Percentiles rank a stretch among this genome's conserved stretches.
These are phyloP conservation scores for Nemania abortiva DNA, from an alignment of 2,329 filamentous ascomycete species.

Conservation along the genomic window DNA sequence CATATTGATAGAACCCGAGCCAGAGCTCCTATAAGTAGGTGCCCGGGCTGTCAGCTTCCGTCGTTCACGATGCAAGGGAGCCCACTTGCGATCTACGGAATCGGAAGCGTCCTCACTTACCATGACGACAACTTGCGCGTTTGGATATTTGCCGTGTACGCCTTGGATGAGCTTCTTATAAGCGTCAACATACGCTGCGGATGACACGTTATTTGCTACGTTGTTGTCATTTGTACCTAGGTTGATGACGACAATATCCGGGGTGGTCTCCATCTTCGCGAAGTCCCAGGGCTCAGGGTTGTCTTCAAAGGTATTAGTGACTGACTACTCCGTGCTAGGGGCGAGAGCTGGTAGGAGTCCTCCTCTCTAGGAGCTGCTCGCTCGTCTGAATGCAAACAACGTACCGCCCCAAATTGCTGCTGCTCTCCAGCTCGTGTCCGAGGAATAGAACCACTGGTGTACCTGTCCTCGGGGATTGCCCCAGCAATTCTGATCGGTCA, in stretches of 20 bases:
- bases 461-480: conserved; percentile 62
- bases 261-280: conserved; percentile 54
- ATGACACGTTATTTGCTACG: conserved; percentile 56
- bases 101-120: conserved; percentile 43
- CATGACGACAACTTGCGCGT: conserved; percentile 60
- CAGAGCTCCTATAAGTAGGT: conserved; percentile 51
- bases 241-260: conserved; percentile 61
- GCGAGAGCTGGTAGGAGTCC: not conserved
- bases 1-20: conserved; percentile 64
- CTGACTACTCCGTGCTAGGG: not conserved
- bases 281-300: conserved; percentile 61
- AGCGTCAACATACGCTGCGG: conserved; percentile 55
- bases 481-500: conserved; percentile 67
- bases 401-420: conserved; percentile 57
- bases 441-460: conserved; percentile 69
- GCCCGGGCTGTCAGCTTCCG: not conserved
- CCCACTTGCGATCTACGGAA: no score
- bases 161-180: conserved; percentile 61
- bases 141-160: conserved; percentile 60
- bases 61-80: not conserved
- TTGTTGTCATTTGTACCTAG: conserved; percentile 63
- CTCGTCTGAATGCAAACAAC: conserved; percentile 39
- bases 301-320: conserved; percentile 46
- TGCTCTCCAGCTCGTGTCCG: conserved; percentile 64
- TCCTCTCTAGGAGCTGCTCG: not conserved